Base-by-base conservation (phyloP, 495 filamentous ascomycete genomes). In the Aspergillus nanangensis region DNA sequence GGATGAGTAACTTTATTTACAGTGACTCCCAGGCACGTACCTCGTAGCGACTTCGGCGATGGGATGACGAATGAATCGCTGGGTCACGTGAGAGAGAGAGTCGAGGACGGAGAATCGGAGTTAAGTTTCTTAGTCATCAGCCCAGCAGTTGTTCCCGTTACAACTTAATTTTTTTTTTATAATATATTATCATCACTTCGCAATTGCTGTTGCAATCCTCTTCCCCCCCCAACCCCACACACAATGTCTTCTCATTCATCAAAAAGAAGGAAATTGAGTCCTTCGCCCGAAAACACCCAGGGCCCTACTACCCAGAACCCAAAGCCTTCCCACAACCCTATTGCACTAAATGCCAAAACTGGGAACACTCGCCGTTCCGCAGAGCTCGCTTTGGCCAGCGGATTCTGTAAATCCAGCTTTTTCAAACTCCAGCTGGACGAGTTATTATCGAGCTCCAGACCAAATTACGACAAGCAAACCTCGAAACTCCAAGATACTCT, bases 391-490 rank as follows among this genome's bases (percentile, higher is more conserved):
- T 61, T 61, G 50, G 63, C 67, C n/a, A 69, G 57, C 36, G 70
- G 70, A n/a, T 54, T 69, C 31, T 85, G 78, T 65, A 82, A 82
- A 51, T 85, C 80, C 27, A 87, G 78, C 56, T 71, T 89, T 51
- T 95, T 97, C 68, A 86, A 92, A 53, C 70, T 98, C 23, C 87
- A 96, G 66, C 78, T 90, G 18, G 86, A 95, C 46, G 90, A 96
- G 55, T 66, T 98, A 34, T 58, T 96, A 50, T 67, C 73, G 17
- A 81, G 86, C 45, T 73, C 87, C 31, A 76, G 75, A 58, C 75
- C 84, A 20, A 78, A 85, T 49, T 86, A 91, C 61, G 76, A 78
- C 15, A 83, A 79, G 40, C 75, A 78, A 20, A 71, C 90, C 45
- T 66, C 61, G 2, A 75, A 75, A 20, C 74, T 82, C n/a, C 86